Percentiles rank a stretch among this genome's conserved stretches.
Evolutionary conservation across 768 basidiomycete genomes (phyloP).

Genomic region (Xerocomellus chrysenteron): DNA sequence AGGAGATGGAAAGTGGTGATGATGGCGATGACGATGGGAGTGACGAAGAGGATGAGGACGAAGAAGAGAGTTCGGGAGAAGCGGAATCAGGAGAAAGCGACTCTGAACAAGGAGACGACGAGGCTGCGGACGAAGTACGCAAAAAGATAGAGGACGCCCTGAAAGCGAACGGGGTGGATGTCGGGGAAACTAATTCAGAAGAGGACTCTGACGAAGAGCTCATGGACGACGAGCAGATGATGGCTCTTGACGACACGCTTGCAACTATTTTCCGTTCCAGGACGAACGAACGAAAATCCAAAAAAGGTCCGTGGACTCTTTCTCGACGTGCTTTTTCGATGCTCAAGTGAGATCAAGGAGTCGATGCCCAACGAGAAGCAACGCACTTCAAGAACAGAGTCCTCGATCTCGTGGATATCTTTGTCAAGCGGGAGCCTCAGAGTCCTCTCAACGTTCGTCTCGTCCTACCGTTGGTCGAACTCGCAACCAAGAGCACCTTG

Average conservation of each 20-base stretch:
- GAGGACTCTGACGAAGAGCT: conserved; percentile 58
- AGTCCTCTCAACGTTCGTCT: conserved; percentile 66
- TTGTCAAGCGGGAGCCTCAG: conserved; percentile 73
- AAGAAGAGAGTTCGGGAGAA: conserved; percentile 33
- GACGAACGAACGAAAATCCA: conserved; percentile 55
- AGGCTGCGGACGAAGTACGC: conserved; percentile 51
- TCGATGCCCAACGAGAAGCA: conserved; percentile 80
- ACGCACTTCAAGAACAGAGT: conserved; percentile 96
- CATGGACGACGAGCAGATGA: conserved; percentile 98
- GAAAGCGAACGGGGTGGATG: conserved; percentile 56
- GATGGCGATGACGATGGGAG: conserved; percentile 36
- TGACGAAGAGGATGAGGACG: conserved; percentile 38
- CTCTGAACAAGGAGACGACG: conserved; percentile 51
- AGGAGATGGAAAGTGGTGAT: conserved; percentile 41
- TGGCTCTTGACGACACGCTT: conserved; percentile 91
- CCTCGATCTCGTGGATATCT: conserved; percentile 90
- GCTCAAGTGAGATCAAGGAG: conserved; percentile 35
- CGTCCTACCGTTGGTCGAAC: conserved; percentile 73
- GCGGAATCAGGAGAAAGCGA: conserved; percentile 36
- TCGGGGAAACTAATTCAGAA: conserved; percentile 52
- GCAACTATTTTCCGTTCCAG: conserved; percentile 81
- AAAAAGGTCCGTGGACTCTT: conserved; percentile 53
- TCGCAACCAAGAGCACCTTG: conserved; percentile 60
- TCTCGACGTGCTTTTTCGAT: background rate
- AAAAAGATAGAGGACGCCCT: conserved; percentile 65